Evolutionary conservation across 208 protist genomes (phyloP), one percentile per base, ranked within the genome.

Genomic region (Trypanosoma cruzi): DNA sequence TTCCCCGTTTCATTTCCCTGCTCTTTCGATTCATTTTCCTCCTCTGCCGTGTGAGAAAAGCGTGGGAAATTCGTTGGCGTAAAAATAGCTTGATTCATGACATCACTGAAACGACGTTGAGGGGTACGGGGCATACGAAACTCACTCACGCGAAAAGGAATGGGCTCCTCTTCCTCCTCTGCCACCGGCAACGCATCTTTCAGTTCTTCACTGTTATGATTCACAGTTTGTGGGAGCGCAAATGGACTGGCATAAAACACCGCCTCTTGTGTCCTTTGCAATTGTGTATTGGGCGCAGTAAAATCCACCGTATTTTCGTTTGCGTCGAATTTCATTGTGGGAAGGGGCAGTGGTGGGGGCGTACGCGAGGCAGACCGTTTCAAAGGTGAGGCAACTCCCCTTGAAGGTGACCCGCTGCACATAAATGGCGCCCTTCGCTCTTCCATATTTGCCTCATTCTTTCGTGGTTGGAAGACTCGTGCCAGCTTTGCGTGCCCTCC

Each of bases 91-190:
- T 55, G 68, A 37, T 4, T 40, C 18, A 31, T 28, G 6, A 26
- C n/a, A 20, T 49, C 5, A 36, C 54, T 69, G 11, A 34, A 46
- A 22, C 63, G 53, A 16, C 44, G 46, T 22, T 75, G 50, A 0
- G 71, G 63, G 14, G 71, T 70, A 20, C 71, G 63, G 20, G 71
- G 71, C 46, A 65, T 31, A 22, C 60, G 71, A 42, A 75, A 75
- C 46, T 70, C 71, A 37, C 71, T 69, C 26, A 70, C 56, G 29
- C 63, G 55, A 65, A 75, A 75, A 24, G 31, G 20, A 22, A 46
- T 16, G 16, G 34, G 20, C 16, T 63, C 65, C 24, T 49, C 48
- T 42, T 57, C 28, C 54, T 52, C 54, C 0, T 7, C 31, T 20
- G 31, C 20, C 48, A 13, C 36, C n/a, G 2, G 7, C 8, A 11